phyloP scores from a whole-genome alignment of 2,329 filamentous ascomycete species.

The Septoria petroselini region DNA sequence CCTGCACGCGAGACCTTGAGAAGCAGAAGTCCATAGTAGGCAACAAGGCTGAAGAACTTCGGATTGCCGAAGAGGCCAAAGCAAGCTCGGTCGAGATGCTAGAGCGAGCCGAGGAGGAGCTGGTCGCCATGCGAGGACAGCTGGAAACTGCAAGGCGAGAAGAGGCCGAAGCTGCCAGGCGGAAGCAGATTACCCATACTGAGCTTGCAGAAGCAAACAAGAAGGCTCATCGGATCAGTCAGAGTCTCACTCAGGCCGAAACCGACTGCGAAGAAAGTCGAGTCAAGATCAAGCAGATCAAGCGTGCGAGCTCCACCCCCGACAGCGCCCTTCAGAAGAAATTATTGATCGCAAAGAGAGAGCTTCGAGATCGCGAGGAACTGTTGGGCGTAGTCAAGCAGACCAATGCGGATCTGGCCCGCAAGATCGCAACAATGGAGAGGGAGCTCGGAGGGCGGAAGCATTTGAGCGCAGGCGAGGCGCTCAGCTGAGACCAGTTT shows the following conservation, averaged over 20 bases:
- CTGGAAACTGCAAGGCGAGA: neutral
- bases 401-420: constrained; percentile 10
- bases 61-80: constrained; percentile 1
- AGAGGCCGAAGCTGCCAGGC: neutral
- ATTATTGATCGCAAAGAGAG: constrained; percentile 1
- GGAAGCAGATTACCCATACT: neutral
- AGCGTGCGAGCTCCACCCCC: neutral
- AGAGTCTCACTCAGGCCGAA: constrained; percentile 4
- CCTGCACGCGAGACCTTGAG: neutral
- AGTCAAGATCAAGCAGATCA: constrained; percentile 6
- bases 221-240: constrained; percentile 6
- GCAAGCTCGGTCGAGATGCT: neutral
- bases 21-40: constrained; percentile 4
- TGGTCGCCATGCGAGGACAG: neutral
- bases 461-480: neutral
- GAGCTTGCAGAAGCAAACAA: constrained; percentile 1
- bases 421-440: constrained; percentile 10
- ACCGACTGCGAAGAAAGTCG: constrained; percentile 7
- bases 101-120: neutral
- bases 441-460: neutral
- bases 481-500: neutral
- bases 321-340: constrained; percentile 2
- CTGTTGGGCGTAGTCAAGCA: constrained; percentile 3
- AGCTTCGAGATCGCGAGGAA: constrained; percentile 9
- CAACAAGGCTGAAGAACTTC: neutral